A percentile compares a stretch with the other conserved stretches of the same genome.
phyloP scores from a whole-genome alignment of 2,329 filamentous ascomycete genomes.

The Exophiala sideris region DNA sequence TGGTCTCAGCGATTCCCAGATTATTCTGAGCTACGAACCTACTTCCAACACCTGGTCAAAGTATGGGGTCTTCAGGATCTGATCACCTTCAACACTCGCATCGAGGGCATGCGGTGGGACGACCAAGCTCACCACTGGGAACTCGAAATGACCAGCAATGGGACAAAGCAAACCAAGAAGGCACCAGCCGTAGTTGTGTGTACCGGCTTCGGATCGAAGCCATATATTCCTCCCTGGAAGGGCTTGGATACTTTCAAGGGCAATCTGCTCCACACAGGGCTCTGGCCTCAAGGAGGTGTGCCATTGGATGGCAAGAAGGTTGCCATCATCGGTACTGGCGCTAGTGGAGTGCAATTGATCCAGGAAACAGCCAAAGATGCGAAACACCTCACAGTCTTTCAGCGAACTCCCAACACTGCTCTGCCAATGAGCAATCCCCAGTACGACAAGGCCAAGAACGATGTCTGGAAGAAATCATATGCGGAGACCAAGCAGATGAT shows the following conservation, averaged over 20 bases:
- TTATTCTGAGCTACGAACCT: background rate
- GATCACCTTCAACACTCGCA: constrained; percentile 24
- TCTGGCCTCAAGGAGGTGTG: constrained; percentile 53
- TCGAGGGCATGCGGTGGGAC: constrained; percentile 37
- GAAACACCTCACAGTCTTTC: constrained; percentile 50
- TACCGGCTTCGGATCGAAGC: constrained; percentile 35
- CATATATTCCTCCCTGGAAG: constrained; percentile 58
- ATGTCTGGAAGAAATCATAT: background rate
- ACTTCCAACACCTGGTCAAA: constrained; percentile 6
- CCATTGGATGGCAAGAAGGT: constrained; percentile 56
- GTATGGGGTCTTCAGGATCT: constrained; percentile 1
- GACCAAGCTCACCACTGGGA: constrained; percentile 16
- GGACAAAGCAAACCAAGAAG: background rate
- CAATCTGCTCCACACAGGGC: constrained; percentile 55
- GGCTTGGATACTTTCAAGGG: constrained; percentile 60
- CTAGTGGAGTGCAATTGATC: constrained; percentile 60
- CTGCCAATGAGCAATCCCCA: constrained; percentile 40
- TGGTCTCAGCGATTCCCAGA: constrained; percentile 8
- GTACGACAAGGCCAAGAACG: background rate
- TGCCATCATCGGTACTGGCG: constrained; percentile 62
- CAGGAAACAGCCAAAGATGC: constrained; percentile 57
- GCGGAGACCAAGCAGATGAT: constrained; percentile 2
- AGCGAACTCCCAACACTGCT: constrained; percentile 63
- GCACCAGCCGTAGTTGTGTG: background rate
- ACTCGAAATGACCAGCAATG: background rate